Conservation (phyloP, 1,284 basidiomycete species). For the Chondrostereum purpureum region DNA sequence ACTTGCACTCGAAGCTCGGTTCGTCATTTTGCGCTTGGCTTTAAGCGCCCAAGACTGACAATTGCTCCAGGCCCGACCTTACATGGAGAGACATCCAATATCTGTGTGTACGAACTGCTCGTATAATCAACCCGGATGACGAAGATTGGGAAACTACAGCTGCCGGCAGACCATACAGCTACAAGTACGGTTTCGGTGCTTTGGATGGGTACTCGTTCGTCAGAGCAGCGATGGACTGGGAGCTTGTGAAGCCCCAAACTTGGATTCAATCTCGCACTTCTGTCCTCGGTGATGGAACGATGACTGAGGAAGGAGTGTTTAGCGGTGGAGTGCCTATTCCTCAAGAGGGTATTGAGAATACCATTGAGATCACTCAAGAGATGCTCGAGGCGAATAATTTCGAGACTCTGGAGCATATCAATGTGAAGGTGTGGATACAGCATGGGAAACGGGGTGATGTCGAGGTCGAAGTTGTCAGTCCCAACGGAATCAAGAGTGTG, state of each 20-base stretch:
- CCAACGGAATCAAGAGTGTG: slow-evolving; percentile 81
- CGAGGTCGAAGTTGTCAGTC: slow-evolving; percentile 86
- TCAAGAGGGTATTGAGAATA: slow-evolving; percentile 60
- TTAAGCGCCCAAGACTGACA: slow-evolving; percentile 4
- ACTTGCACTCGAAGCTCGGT: slow-evolving; percentile 81
- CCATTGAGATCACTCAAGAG: slow-evolving; percentile 64
- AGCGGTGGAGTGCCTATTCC: slow-evolving; percentile 65
- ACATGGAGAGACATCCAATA: slow-evolving; percentile 98
- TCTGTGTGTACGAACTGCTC: slow-evolving; percentile 76
- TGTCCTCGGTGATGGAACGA: slow-evolving; percentile 59
- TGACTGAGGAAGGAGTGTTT: slow-evolving; percentile 49
- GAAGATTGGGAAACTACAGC: slow-evolving; percentile 92
- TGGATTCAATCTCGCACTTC: slow-evolving; percentile 77
- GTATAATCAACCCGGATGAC: slow-evolving; percentile 38
- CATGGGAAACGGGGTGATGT: slow-evolving; percentile 88
- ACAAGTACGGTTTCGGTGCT: slow-evolving; percentile 95
- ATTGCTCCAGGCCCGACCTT: slow-evolving; percentile 68
- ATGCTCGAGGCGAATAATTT: slow-evolving; percentile 76
- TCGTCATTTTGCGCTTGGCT: slow-evolving; percentile 22
- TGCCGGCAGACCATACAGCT: slow-evolving; percentile 78
- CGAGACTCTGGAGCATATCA: slow-evolving; percentile 89
- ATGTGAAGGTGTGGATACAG: slow-evolving; percentile 87
- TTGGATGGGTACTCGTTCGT: slow-evolving; percentile 84
- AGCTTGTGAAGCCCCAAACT: slow-evolving; percentile 89
- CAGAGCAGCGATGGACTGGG: slow-evolving; percentile 76